Base-by-base conservation (phyloP, 306 rosid species). In the Sophora flavescens region DNA sequence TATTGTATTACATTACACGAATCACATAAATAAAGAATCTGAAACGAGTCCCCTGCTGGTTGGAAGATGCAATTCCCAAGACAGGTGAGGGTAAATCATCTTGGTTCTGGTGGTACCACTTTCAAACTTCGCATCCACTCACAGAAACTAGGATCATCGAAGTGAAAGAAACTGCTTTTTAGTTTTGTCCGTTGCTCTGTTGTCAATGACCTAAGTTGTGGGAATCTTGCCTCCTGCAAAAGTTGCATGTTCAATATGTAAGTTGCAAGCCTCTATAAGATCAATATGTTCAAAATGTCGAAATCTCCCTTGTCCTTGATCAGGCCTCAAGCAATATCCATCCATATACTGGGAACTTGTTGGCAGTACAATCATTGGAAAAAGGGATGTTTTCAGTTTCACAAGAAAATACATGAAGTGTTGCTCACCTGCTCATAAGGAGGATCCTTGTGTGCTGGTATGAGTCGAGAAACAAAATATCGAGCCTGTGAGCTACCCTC, bases 401-500 rank as follows among this genome's bases (percentile, higher is more conserved):
- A 18, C 16, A 4, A 56, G 32, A 51, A 32, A 60, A 18, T 39
- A 47, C 52, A 42, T 57, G 18, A 52, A 61, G 41, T 52, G 79
- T 15, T 61, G 70, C 89, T 89, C 71, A 88, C 99, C 98, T 96
- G 99, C 84, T 96, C 99, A 68, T 96, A 96, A 58, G 99, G 98
- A 84, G 99, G 99, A 85, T 96, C 99, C 85, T 88, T 92, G 89
- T 96, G 98, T 15, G 98, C 98, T 10, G 98, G 97, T 72, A 92
- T 92, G 83, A 96, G 98, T 47, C 98, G 97, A 14, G 99, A 91
- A 48, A 89, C 97, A 62, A 96, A 92, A 83, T 92, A 96, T 35
- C 99, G 89, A 54, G 98, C 97, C 76, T 89, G 99, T 48, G 99
- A 96, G 86, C 98, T 96, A 81, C 99, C 99, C 86, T 92, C 99